Evolutionary conservation across 805 yeast genomes (phyloP).

Genomic region (Metschnikowia lochheadii): DNA sequence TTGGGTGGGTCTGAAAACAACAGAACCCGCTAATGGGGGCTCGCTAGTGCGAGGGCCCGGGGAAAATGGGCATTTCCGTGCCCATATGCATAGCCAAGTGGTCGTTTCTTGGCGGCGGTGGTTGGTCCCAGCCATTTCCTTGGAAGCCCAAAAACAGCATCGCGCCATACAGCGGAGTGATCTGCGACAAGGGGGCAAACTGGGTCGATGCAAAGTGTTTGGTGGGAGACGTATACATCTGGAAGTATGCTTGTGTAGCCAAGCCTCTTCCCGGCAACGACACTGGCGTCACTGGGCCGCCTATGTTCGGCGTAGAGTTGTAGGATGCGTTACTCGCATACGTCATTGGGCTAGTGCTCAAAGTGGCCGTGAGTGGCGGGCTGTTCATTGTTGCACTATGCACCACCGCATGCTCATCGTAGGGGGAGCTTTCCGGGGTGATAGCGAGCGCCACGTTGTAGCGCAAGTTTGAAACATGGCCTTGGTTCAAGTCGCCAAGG

Average conservation of each 20-base stretch:
- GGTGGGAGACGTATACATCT: constrained; percentile 9
- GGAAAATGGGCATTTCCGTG: background rate
- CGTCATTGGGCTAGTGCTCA: constrained; percentile 10
- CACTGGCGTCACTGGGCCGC: constrained; percentile 11
- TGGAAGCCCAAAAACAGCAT: background rate
- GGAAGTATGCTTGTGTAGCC: constrained; percentile 2
- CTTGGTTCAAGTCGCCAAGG: constrained; percentile 5
- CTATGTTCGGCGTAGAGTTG: constrained; percentile 7
- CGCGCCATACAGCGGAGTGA: background rate
- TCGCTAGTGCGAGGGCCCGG: background rate
- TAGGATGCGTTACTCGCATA: constrained; percentile 5
- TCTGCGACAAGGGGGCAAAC: background rate
- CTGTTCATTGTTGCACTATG: background rate
- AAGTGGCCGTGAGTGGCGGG: constrained; percentile 11
- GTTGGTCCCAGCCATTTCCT: background rate
- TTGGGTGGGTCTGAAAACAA: background rate
- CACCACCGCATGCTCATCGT: background rate
- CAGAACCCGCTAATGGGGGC: background rate
- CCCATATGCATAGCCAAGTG: constrained; percentile 3
- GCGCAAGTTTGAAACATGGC: constrained; percentile 6
- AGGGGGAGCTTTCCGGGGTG: background rate
- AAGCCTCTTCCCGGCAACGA: constrained; percentile 3
- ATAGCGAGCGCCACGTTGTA: constrained; percentile 3
- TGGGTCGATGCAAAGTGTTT: constrained; percentile 1
- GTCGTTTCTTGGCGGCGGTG: background rate